phyloP scores from a whole-genome alignment of 768 basidiomycete species.

The Kondoa subrosea region DNA sequence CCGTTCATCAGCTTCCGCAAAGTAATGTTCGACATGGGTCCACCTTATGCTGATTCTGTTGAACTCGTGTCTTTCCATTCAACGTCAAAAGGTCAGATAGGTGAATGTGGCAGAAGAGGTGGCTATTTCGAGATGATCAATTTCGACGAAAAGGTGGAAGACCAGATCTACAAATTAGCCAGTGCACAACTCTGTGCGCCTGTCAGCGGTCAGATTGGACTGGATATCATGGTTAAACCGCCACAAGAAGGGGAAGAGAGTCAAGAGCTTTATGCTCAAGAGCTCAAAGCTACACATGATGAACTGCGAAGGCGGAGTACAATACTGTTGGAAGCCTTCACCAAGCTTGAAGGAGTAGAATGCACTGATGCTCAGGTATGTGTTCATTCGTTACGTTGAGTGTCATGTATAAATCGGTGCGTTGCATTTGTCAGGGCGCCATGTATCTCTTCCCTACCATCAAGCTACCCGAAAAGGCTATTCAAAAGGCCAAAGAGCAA shows the following conservation, averaged over 20 bases:
- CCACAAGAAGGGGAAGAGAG: conserved; percentile 59
- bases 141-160: conserved; percentile 55
- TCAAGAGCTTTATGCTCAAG: conserved; percentile 61
- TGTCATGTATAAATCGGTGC: conserved; percentile 24
- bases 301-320: conserved; percentile 53
- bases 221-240: conserved; percentile 85
- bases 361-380: conserved; percentile 52
- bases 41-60: conserved; percentile 40
- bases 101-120: conserved; percentile 92
- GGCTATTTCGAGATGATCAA: conserved; percentile 92
- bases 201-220: conserved; percentile 75
- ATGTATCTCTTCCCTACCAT: conserved; percentile 85
- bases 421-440: conserved; percentile 46
- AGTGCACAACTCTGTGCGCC: conserved; percentile 78
- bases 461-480: conserved; percentile 51
- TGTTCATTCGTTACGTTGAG: neutral
- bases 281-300: conserved; percentile 62
- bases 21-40: conserved; percentile 49
- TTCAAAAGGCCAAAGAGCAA: conserved; percentile 50
- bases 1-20: conserved; percentile 91
- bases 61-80: conserved; percentile 91
- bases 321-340: conserved; percentile 62
- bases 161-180: conserved; percentile 91
- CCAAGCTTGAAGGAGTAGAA: conserved; percentile 64
- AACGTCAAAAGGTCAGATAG: conserved; percentile 87